A percentile compares a stretch with the other conserved stretches of the same genome.
These are phyloP conservation scores for Phytophthora pini DNA, from an alignment of 352 stramenopile species.

Conservation along the genomic window DNA sequence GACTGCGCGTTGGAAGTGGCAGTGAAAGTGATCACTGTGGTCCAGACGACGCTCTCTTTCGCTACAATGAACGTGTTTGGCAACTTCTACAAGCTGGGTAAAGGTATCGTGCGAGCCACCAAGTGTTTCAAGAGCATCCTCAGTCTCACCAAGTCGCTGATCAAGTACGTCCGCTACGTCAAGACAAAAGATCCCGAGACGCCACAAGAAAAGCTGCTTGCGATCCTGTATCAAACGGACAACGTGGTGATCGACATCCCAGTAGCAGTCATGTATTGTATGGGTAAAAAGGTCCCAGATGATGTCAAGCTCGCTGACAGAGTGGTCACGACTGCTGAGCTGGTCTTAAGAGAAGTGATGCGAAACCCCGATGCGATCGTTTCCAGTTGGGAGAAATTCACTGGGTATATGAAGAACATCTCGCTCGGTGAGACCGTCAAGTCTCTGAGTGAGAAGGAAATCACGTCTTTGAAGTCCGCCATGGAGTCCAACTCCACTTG, in stretches of 20 bases:
- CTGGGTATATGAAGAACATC: conserved; percentile 30
- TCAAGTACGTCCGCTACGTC: conserved; percentile 34
- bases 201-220: conserved; percentile 40
- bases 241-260: conserved; percentile 48
- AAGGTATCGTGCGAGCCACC: conserved; percentile 20
- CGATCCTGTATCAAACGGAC: conserved; percentile 45
- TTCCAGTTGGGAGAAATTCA: conserved; percentile 29
- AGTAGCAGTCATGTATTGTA: conserved; percentile 39
- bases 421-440: conserved; percentile 18
- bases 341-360: conserved; percentile 37
- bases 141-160: conserved; percentile 33
- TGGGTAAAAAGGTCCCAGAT: conserved; percentile 30
- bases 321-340: conserved; percentile 36
- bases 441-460: conserved; percentile 20
- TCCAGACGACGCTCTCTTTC: conserved; percentile 20
- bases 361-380: conserved; percentile 35
- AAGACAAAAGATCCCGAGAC: conserved; percentile 31
- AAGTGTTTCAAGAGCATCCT: conserved; percentile 38
- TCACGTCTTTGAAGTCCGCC: conserved; percentile 22
- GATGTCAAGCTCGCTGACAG: conserved; percentile 33
- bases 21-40: conserved; percentile 17
- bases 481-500: conserved; percentile 30
- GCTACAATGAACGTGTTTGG: conserved; percentile 24
- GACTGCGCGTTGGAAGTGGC: conserved; percentile 34
- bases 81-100: conserved; percentile 19